Evolutionary conservation across 2,329 filamentous ascomycete genomes (phyloP).

Genomic region (Pleomassaria siparia): DNA sequence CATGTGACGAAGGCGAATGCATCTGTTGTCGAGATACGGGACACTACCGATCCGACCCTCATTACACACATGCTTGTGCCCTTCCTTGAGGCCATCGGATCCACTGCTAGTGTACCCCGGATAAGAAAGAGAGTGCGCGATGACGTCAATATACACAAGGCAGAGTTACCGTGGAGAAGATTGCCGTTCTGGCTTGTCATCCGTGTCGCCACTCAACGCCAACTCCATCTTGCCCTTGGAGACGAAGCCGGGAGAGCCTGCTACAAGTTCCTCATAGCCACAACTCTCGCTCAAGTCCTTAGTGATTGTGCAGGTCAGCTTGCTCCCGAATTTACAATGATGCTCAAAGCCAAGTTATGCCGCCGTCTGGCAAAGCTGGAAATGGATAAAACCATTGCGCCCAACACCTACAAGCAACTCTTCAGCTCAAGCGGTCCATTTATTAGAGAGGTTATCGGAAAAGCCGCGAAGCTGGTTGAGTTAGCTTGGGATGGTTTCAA

Average conservation of each 20-base stretch:
- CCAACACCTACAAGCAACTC: constrained; percentile 6
- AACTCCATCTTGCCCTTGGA: constrained; percentile 47
- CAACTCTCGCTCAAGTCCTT: constrained; percentile 51
- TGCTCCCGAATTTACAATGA: constrained; percentile 37
- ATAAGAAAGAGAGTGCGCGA: constrained; percentile 62
- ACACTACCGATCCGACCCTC: constrained; percentile 57
- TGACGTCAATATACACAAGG: constrained; percentile 54
- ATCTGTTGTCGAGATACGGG: constrained; percentile 54
- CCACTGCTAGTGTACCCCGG: constrained; percentile 25
- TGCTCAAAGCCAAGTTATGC: constrained; percentile 55
- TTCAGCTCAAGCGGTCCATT: constrained; percentile 5
- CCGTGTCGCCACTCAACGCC: constrained; percentile 57
- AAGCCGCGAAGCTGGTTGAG: constrained; percentile 34
- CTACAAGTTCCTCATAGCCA: constrained; percentile 60
- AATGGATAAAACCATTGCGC: constrained; percentile 25
- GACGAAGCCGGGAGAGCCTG: constrained; percentile 45
- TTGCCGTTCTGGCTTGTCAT: constrained; percentile 63
- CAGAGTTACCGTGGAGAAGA: constrained; percentile 60
- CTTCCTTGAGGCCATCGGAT: constrained; percentile 57
- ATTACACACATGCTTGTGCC: constrained; percentile 62
- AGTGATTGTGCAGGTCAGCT: constrained; percentile 24
- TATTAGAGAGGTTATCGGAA: constrained; percentile 25
- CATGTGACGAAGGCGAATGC: constrained; percentile 53
- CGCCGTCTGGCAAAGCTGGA: constrained; percentile 61
- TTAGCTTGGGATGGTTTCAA: constrained; percentile 20